Conservation (phyloP, 495 filamentous ascomycete genomes). For the Talaromyces trachyspermus region DNA sequence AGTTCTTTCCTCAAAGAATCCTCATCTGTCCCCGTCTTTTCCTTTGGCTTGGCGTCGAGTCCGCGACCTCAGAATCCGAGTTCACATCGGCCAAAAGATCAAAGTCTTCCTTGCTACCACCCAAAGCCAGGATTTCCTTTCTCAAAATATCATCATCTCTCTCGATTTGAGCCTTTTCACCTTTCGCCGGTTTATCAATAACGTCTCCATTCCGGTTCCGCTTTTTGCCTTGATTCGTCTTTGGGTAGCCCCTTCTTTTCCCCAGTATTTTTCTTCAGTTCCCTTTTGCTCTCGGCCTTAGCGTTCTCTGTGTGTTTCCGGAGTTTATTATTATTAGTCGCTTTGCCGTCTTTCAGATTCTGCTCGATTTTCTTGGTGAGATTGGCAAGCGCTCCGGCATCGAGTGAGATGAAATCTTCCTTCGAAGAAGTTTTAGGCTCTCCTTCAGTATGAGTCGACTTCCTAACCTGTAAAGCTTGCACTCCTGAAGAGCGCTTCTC, state of each 20-base stretch:
- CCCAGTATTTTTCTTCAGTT: not conserved
- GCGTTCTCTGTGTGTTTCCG: constrained; percentile 21
- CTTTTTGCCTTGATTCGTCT: constrained; percentile 36
- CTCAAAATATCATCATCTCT: constrained; percentile 39
- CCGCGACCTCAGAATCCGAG: constrained; percentile 55
- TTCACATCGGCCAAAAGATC: constrained; percentile 55
- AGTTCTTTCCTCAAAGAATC: constrained; percentile 36
- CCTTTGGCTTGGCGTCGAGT: constrained; percentile 17
- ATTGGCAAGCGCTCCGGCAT: constrained; percentile 53
- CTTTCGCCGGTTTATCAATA: constrained; percentile 28
- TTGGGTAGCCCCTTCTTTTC: constrained; percentile 15
- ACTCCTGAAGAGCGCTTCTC: constrained; percentile 35
- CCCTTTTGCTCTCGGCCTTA: constrained; percentile 20
- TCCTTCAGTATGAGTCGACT: constrained; percentile 12
- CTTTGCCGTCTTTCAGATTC: constrained; percentile 28
- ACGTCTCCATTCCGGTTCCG: constrained; percentile 45
- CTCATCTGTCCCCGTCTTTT: constrained; percentile 23
- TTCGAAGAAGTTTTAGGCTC: constrained; percentile 14
- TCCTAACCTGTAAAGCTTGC: no score
- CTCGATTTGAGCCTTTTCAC: constrained; percentile 11
- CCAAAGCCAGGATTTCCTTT: constrained; percentile 67
- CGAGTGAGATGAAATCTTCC: constrained; percentile 38
- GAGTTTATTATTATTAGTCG: constrained; percentile 35
- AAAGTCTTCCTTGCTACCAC: constrained; percentile 69
- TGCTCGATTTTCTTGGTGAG: constrained; percentile 60